A percentile compares a stretch with the other conserved stretches of the same genome.
Conservation (phyloP, 1,139 yeast species). For the Chernovozyma sophiae-reginae region DNA sequence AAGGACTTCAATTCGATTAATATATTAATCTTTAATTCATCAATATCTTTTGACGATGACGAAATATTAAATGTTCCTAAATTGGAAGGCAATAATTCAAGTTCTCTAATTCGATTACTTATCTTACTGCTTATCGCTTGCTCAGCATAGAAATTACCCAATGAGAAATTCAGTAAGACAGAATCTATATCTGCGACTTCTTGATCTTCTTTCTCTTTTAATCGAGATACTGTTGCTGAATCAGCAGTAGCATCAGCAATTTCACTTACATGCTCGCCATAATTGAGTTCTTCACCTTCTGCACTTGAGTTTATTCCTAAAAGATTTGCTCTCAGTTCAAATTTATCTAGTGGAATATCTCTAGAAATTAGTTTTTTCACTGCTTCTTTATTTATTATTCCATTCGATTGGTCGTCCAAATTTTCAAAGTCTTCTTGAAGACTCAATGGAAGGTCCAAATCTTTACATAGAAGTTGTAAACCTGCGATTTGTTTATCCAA, state of each 20-base stretch:
- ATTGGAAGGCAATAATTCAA: conserved; percentile 75
- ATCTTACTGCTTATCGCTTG: conserved; percentile 51
- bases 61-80: conserved; percentile 56
- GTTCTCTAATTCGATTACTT: conserved; percentile 65
- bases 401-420: not conserved
- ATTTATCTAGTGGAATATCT: conserved; percentile 10
- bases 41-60: conserved; percentile 13
- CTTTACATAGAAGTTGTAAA: conserved; percentile 71
- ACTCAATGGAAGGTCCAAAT: conserved; percentile 65
- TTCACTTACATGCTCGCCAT: not conserved
- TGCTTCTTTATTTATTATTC: not conserved
- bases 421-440: conserved; percentile 23
- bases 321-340: conserved; percentile 24
- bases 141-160: conserved; percentile 46
- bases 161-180: conserved; percentile 12
- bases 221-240: not conserved
- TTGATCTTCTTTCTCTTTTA: not conserved
- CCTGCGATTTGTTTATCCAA: conserved; percentile 70
- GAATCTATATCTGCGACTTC: not conserved
- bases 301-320: conserved; percentile 22
- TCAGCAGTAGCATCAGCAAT: not conserved
- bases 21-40: conserved; percentile 57
- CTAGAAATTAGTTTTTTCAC: not conserved
- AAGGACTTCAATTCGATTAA: conserved; percentile 80
- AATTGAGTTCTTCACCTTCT: not conserved